Evolutionary conservation across 768 basidiomycete species (phyloP).

Genomic region (Tephrocybe sp.): DNA sequence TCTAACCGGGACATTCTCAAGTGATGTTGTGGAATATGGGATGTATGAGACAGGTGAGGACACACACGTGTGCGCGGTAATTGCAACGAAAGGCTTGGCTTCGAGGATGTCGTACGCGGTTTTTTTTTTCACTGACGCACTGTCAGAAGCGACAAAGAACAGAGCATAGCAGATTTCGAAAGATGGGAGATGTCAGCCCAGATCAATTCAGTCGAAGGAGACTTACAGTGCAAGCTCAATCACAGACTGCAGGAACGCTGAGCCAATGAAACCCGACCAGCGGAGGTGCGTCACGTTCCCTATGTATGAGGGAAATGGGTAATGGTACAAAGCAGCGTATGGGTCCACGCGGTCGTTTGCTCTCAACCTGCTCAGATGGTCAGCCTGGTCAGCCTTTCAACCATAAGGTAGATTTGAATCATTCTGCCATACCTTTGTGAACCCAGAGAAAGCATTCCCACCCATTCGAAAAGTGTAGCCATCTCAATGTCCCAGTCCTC

Average conservation of each 20-base stretch:
- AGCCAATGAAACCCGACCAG: constrained; percentile 61
- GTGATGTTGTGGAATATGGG: constrained; percentile 22
- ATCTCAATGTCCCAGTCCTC: constrained; percentile 54
- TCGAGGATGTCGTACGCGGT: neutral
- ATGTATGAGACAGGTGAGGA: constrained; percentile 54
- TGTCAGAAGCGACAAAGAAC: constrained; percentile 1
- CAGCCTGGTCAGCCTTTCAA: neutral
- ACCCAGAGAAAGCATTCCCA: constrained; percentile 66
- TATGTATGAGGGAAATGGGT: constrained; percentile 43
- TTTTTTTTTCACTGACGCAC: constrained; percentile 8
- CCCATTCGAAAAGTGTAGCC: constrained; percentile 64
- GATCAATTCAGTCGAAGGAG: neutral
- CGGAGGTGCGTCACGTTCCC: constrained; percentile 52
- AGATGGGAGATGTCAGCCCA: neutral
- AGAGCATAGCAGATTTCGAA: neutral
- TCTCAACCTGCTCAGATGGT: constrained; percentile 40
- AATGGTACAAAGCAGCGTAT: constrained; percentile 65
- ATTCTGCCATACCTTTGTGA: constrained; percentile 53
- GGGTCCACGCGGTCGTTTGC: constrained; percentile 68
- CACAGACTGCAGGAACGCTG: constrained; percentile 51
- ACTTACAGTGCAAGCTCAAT: constrained; percentile 44
- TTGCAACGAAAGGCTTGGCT: constrained; percentile 36
- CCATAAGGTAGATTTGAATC: neutral
- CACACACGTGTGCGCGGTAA: constrained; percentile 44
- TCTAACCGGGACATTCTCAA: constrained; percentile 31